Percentiles rank a stretch among this genome's conserved stretches.
phyloP scores from a whole-genome alignment of 257 asterid genomes.

The Jasminum sambac region DNA sequence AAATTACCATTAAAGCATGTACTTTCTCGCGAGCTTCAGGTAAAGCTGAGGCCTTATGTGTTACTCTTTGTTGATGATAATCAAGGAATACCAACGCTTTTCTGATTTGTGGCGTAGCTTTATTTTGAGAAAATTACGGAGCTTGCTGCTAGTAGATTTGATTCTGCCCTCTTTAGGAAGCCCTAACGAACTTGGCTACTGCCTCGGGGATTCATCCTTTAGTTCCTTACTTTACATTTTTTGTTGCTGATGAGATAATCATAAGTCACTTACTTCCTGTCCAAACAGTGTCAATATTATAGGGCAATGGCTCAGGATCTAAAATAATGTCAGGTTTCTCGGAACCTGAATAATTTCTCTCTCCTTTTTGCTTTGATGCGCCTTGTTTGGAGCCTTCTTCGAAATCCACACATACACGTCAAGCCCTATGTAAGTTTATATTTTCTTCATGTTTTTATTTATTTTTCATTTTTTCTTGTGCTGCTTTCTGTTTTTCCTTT shows the following conservation, averaged over 20 bases:
- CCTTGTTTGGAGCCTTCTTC: constrained; percentile 91
- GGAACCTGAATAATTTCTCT: constrained; percentile 65
- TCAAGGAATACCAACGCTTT: constrained; percentile 17
- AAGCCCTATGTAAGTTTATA: constrained; percentile 87
- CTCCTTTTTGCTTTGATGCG: constrained; percentile 96
- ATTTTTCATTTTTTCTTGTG: background rate
- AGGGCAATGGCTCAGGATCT: constrained; percentile 18
- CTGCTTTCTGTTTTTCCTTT: background rate
- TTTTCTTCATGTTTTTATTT: constrained; percentile 8
- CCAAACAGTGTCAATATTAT: constrained; percentile 17
- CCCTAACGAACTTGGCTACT: constrained; percentile 88
- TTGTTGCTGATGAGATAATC: constrained; percentile 88
- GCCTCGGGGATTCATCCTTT: constrained; percentile 97
- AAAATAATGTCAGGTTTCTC: constrained; percentile 67
- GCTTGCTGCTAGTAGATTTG: constrained; percentile 70
- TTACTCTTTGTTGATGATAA: constrained; percentile 25
- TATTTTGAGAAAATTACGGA: constrained; percentile 96
- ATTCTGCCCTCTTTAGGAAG: constrained; percentile 73
- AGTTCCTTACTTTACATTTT: constrained; percentile 93
- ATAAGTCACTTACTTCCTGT: constrained; percentile 9
- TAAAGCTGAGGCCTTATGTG: constrained; percentile 27
- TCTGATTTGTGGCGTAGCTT: constrained; percentile 59
- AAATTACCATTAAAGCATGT: constrained; percentile 94
- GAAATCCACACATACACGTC: constrained; percentile 81
- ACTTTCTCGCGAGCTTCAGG: constrained; percentile 98